Evolutionary conservation across 257 asterid species (phyloP), one percentile per base, ranked within the genome.

Genomic region (Salvia hispanica): DNA sequence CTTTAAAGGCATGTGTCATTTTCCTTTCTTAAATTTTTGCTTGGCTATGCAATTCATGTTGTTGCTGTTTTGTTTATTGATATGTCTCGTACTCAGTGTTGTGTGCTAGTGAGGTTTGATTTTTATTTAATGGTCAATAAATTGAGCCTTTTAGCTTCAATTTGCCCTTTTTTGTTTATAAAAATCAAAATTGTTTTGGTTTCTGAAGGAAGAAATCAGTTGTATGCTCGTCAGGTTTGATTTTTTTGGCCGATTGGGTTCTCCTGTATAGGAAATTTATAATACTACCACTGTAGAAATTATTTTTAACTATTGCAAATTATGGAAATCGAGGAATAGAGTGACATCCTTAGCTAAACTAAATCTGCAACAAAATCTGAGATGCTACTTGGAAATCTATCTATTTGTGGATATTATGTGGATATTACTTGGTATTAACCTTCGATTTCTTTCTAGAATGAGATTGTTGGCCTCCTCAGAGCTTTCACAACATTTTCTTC

Each of bases 361-460:
- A 34, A 44, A 51, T 31, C 28, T 60, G 54, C 72, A 1, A 51
- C 43, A 34, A 1, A 53, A 55, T 50, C 66, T 14, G 72, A 76
- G 43, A 74, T 48, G 31, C 31, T 25, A 11, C 50, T 13, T 2
- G 31, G 74, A 64, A 58, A 58, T 51, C 47, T 12, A 59, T 67
- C 31, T 25, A 25, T 25, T 25, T 25, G 74, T 59, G 45, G 77
- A 31, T 69, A 57, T 76, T 70, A 71, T 25, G 74, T 59, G 45
- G 77, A 31, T 69, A 57, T 76, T 70, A 71, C 31, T 66, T 58
- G 8, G 18, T 47, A 2, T 62, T 45, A 40, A 39, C 73, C 83
- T 60, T 71, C 79, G 18, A 74, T 77, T 51, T 79, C 77, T 51
- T 81, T 75, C 65, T 58, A 75, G 75, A 82, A 79, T 67, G 75